A percentile compares a stretch with the other conserved stretches of the same genome.
phyloP scores from a whole-genome alignment of 2,329 filamentous ascomycete species.

The Pestalotiopsis sp. region DNA sequence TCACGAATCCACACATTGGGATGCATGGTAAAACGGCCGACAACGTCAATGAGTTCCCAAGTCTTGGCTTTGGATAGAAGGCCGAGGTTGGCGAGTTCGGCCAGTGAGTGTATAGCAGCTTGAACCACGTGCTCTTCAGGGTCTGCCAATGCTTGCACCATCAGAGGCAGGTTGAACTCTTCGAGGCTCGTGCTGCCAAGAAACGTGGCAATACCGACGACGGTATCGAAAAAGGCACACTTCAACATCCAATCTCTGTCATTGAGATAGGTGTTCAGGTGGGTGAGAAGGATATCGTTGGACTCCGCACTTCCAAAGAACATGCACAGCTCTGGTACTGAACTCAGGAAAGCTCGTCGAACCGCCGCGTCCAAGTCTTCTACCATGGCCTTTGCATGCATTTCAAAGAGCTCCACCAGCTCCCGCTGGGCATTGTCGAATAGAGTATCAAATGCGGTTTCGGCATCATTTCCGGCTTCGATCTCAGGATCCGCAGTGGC shows the following conservation, averaged over 20 bases:
- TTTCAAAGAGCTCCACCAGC: slow-evolving; percentile 81
- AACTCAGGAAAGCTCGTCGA: slow-evolving; percentile 86
- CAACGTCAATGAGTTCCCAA: slow-evolving; percentile 85
- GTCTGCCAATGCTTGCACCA: slow-evolving; percentile 93
- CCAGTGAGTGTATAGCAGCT: slow-evolving; percentile 83
- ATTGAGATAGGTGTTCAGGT: slow-evolving; percentile 96
- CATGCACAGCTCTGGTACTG: slow-evolving; percentile 88
- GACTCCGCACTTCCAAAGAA: slow-evolving; percentile 93
- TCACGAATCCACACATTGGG: slow-evolving; percentile 96
- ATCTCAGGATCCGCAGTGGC: slow-evolving; percentile 77
- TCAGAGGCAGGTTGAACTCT: slow-evolving; percentile 92
- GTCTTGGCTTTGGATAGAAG: slow-evolving; percentile 82
- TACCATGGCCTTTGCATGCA: slow-evolving; percentile 85
- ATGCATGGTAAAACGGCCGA: slow-evolving; percentile 86
- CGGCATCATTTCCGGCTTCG: slow-evolving; percentile 70
- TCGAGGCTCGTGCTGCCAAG: slow-evolving; percentile 88
- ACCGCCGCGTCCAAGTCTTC: slow-evolving; percentile 87
- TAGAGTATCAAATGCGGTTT: slow-evolving; percentile 76
- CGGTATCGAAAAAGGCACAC: slow-evolving; percentile 93
- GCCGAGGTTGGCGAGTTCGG: slow-evolving; percentile 85
- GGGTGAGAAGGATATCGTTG: slow-evolving; percentile 94
- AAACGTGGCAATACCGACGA: slow-evolving; percentile 90
- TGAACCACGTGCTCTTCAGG: slow-evolving; percentile 94
- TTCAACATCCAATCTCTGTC: slow-evolving; percentile 96
- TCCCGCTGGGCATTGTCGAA: slow-evolving; percentile 88